Evolutionary conservation across 768 basidiomycete genomes (phyloP).

Genomic region (Ramaria sp.): DNA sequence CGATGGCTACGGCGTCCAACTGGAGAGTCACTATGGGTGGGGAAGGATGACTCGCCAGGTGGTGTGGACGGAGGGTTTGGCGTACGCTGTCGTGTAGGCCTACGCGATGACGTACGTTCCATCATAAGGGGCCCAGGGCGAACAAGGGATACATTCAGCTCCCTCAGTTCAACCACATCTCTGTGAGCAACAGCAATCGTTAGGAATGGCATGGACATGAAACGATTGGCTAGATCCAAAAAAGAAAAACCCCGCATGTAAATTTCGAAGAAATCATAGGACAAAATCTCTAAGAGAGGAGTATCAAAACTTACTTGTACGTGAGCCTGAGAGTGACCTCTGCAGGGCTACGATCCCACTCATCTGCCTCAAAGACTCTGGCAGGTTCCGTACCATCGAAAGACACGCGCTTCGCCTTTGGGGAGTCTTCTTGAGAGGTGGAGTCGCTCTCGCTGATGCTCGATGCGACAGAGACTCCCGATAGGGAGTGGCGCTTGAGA

Average conservation of each 20-base stretch:
- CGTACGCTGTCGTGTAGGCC: constrained; percentile 6
- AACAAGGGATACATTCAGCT: constrained; percentile 5
- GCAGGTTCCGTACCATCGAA: constrained; percentile 46
- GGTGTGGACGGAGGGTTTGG: neutral
- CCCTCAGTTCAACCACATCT: constrained; percentile 8
- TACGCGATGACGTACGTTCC: constrained; percentile 6
- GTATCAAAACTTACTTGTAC: constrained; percentile 47
- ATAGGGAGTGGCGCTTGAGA: constrained; percentile 6
- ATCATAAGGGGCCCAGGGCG: constrained; percentile 2
- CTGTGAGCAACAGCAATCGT: neutral
- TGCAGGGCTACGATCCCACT: constrained; percentile 70
- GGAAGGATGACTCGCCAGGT: neutral
- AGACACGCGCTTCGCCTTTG: constrained; percentile 41
- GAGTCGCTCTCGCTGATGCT: neutral
- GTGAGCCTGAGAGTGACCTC: constrained; percentile 51
- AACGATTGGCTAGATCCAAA: neutral
- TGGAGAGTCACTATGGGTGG: neutral
- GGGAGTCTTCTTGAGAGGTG: neutral
- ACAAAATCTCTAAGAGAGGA: neutral
- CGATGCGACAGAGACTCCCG: neutral
- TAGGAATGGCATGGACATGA: neutral
- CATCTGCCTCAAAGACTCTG: constrained; percentile 56
- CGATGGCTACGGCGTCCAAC: neutral
- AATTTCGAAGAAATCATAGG: neutral
- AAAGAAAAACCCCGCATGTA: neutral